Conservation (phyloP, 2,329 filamentous ascomycete genomes). For the Mollisiaceae sp. region DNA sequence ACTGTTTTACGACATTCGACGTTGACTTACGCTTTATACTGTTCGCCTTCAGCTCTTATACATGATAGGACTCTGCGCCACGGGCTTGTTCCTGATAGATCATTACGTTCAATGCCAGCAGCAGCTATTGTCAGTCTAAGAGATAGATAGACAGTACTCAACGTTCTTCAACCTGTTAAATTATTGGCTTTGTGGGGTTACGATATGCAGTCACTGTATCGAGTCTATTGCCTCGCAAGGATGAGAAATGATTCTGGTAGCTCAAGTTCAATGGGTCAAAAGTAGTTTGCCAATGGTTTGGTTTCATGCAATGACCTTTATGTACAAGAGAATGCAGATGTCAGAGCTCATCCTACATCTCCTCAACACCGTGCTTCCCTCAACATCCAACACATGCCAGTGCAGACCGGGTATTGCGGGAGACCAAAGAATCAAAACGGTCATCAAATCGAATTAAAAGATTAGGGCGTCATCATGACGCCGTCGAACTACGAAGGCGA, state of each 20-base stretch:
- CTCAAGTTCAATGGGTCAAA: conserved; percentile 13
- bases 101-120: too few relatives aligned
- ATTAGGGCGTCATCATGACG: conserved; percentile 35
- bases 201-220: too few relatives aligned
- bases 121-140: too few relatives aligned
- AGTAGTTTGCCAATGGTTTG: conserved; percentile 18
- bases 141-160: too few relatives aligned
- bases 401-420: conserved; percentile 34
- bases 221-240: too few relatives aligned
- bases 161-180: too few relatives aligned
- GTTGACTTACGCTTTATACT: too few relatives aligned
- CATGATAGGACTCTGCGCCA: too few relatives aligned
- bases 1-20: too few relatives aligned
- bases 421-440: conserved; percentile 33
- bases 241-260: neutral
- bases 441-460: conserved; percentile 36
- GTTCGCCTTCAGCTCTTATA: too few relatives aligned
- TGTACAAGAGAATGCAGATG: conserved; percentile 37
- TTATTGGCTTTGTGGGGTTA: too few relatives aligned
- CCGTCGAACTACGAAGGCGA: conserved; percentile 31
- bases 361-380: conserved; percentile 31
- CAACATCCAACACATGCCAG: conserved; percentile 32
- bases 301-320: conserved; percentile 34
- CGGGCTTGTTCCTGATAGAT: too few relatives aligned
- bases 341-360: conserved; percentile 35